Base-by-base conservation (phyloP, 2,329 filamentous ascomycete genomes). In the Beauveria medogensis region DNA sequence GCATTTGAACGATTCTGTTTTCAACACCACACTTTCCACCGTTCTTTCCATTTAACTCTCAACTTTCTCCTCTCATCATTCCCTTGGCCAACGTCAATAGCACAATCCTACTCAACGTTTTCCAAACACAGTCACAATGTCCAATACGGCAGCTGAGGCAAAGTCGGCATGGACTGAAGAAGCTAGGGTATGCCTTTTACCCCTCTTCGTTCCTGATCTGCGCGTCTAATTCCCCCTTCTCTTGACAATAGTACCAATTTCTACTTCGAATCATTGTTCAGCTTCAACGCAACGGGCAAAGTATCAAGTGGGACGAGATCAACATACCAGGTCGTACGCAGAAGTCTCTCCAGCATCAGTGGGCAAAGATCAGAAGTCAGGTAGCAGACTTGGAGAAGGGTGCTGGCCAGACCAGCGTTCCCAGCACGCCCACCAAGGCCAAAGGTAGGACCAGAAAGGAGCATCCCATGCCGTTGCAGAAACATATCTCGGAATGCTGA, bases 361-460 rank as follows among this genome's bases (percentile, higher is more conserved):
- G 66, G 67, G 46, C 61, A 20, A 62, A 64, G 30, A 64, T 68
- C 20, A 20, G 47, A 14, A 34, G 53, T 3, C 54, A 62, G 43
- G 61, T 65, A 43, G 60, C 62, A 6, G 71, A 73, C 5, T 65
- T 73, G 52, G 70, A 73, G 47, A 61, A 37, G 50, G 9, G 10
- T 16, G n/a, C 12, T 16, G 55, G n/a, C 28, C 52, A 26, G n/a
- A 57, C 20, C 61, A 59, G 20, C 12, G 55, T 30, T 30, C 51
- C 51, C 4, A 59, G 20, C 16, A 60, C 51, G 43, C 58, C 51
- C 7, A 14, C 28, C 20, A 60, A 60, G 34, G 30, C 8, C 44
- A 56, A 40, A 46, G 53, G 59, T 61, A 56, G n/a, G 20, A 9
- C 12, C n/a, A 14, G 28, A 2, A 22, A 37, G 34, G 5, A 37